phyloP scores from a whole-genome alignment of 257 asterid species.

The Solanum arcanum region DNA sequence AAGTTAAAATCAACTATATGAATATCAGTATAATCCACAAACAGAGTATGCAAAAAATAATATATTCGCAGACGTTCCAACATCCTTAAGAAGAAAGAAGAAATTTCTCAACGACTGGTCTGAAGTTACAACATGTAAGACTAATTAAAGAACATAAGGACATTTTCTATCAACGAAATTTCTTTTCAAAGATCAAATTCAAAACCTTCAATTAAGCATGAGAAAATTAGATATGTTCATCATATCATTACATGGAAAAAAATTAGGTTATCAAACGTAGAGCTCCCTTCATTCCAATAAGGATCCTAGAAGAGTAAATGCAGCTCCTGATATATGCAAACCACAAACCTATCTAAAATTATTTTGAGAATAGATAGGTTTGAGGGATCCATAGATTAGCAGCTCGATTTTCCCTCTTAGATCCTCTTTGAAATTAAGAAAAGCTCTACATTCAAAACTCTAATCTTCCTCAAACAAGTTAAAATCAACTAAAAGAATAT shows the following conservation, averaged over 20 bases:
- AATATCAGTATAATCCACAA: not conserved
- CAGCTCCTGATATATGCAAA: conserved; percentile 74
- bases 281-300: conserved; percentile 96
- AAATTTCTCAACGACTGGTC: not conserved
- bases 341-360: conserved; percentile 40
- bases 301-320: conserved; percentile 30
- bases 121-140: not conserved
- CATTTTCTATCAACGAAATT: no score
- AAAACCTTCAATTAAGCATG: not conserved
- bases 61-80: not conserved
- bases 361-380: conserved; percentile 21
- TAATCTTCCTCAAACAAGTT: not conserved
- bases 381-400: conserved; percentile 76
- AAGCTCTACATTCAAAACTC: conserved; percentile 59
- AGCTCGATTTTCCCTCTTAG: conserved; percentile 51
- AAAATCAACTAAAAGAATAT: not conserved
- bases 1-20: not conserved
- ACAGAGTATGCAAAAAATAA: not conserved
- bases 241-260: not conserved
- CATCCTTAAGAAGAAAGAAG: not conserved
- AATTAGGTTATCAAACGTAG: conserved; percentile 13
- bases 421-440: conserved; percentile 79
- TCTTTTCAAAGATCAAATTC: no score
- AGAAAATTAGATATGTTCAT: not conserved
- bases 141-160: no score